Percentiles rank a stretch among this genome's conserved stretches.
Conservation (phyloP, 352 stramenopile species). For the Phytopythium chamaehyphon region DNA sequence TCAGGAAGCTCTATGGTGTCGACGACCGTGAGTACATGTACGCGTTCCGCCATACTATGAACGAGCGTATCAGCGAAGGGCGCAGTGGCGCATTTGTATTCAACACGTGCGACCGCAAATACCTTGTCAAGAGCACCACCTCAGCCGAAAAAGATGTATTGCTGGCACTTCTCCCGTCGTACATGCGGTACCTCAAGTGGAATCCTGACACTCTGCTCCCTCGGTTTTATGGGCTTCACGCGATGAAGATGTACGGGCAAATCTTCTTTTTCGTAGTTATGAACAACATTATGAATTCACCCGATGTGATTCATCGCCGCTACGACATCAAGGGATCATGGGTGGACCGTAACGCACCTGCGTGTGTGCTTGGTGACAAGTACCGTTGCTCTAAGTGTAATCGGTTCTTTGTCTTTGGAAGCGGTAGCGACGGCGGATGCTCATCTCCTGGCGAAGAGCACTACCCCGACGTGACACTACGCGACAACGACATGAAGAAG, state of each 20-base stretch:
- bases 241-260: constrained; percentile 91
- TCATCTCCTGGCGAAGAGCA: constrained; percentile 63
- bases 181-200: constrained; percentile 84
- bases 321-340: constrained; percentile 93
- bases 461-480: constrained; percentile 75
- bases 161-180: constrained; percentile 74
- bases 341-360: constrained; percentile 80
- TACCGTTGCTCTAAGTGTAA: constrained; percentile 86
- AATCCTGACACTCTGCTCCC: constrained; percentile 86
- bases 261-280: constrained; percentile 93
- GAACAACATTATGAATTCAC: constrained; percentile 86
- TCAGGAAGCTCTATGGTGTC: constrained; percentile 62
- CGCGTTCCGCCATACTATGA: constrained; percentile 77
- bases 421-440: constrained; percentile 32
- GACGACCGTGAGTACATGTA: constrained; percentile 78
- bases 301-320: constrained; percentile 76
- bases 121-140: constrained; percentile 90
- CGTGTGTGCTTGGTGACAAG: constrained; percentile 69
- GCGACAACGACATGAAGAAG: constrained; percentile 88
- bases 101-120: constrained; percentile 85
- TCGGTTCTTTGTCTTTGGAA: constrained; percentile 76
- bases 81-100: constrained; percentile 89
- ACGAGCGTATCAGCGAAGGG: constrained; percentile 88
- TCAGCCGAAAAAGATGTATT: constrained; percentile 77
- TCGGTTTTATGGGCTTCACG: constrained; percentile 87